phyloP scores from a whole-genome alignment of 2,329 filamentous ascomycete species.

The Curvularia verruculosa region DNA sequence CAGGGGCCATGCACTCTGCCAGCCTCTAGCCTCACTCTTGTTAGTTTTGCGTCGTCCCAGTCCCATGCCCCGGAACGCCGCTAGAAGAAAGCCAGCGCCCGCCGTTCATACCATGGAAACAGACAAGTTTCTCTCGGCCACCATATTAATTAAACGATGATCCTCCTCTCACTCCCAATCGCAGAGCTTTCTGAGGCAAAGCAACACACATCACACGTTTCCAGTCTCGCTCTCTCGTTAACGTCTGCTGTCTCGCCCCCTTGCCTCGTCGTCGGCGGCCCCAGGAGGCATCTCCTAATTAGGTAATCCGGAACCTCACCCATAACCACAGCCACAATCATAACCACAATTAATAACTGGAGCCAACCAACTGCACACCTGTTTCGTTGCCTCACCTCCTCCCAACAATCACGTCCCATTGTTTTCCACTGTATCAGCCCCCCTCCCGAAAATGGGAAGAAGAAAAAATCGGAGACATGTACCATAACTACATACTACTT shows the following conservation, averaged over 20 bases:
- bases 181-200: not conserved
- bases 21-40: constrained; percentile 1
- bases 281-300: not conserved
- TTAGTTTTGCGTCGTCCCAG: too few species aligned
- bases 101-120: not conserved
- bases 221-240: not conserved
- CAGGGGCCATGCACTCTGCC: not conserved
- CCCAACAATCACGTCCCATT: not conserved
- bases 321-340: not conserved
- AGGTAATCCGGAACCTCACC: not conserved
- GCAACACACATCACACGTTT: not conserved
- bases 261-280: not conserved
- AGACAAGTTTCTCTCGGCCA: not conserved
- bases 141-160: not conserved
- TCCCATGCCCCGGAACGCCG: not conserved
- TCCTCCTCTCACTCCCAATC: not conserved
- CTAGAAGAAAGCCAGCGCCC: not conserved
- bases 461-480: not conserved
- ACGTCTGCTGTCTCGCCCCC: not conserved
- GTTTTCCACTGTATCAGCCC: not conserved
- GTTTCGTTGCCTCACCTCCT: not conserved
- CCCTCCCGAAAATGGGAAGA: not conserved
- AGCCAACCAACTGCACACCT: not conserved
- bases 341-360: not conserved
- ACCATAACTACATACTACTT: not conserved